Percentiles rank a stretch among this genome's conserved stretches.
Evolutionary conservation across 352 stramenopile species (phyloP).

Genomic region (Globisporangium nagaii): DNA sequence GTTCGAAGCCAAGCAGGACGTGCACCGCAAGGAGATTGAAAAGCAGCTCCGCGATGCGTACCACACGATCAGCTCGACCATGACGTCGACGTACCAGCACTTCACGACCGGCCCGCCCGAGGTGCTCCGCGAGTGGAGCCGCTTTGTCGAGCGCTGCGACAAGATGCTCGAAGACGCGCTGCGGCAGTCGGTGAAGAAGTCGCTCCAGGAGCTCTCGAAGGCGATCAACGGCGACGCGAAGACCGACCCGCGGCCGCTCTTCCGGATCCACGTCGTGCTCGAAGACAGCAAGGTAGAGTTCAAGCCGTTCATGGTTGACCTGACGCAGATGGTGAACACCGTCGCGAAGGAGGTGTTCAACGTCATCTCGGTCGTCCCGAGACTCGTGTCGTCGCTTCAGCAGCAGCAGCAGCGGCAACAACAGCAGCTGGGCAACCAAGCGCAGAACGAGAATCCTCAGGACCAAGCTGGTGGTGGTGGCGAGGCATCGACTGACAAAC

Average conservation of each 20-base stretch:
- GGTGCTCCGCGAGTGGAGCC: conserved; percentile 91
- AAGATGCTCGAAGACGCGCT: conserved; percentile 89
- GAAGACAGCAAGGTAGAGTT: conserved; percentile 93
- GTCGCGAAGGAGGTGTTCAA: conserved; percentile 95
- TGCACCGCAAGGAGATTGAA: conserved; percentile 84
- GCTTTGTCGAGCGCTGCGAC: conserved; percentile 88
- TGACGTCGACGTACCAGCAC: conserved; percentile 90
- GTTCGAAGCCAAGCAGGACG: conserved; percentile 89
- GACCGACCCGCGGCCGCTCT: conserved; percentile 88
- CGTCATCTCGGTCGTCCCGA: conserved; percentile 88
- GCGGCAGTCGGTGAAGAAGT: conserved; percentile 91
- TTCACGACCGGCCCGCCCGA: conserved; percentile 86
- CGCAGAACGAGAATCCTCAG: conserved; percentile 1
- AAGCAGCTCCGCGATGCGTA: conserved; percentile 73
- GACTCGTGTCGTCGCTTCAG: conserved; percentile 61
- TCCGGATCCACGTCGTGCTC: conserved; percentile 91
- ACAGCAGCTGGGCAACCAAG: conserved; percentile 16
- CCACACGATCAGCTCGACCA: conserved; percentile 82
- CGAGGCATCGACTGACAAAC: background rate
- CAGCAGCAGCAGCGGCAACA: conserved; percentile 2
- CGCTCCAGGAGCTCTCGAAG: conserved; percentile 90
- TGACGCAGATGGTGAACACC: conserved; percentile 93
- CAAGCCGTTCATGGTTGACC: conserved; percentile 90
- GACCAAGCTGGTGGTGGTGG: background rate
- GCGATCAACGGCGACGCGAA: conserved; percentile 93